These are phyloP conservation scores for Parachaetomium inaequale DNA, from an alignment of 495 filamentous ascomycete genomes.

Conservation along the genomic window DNA sequence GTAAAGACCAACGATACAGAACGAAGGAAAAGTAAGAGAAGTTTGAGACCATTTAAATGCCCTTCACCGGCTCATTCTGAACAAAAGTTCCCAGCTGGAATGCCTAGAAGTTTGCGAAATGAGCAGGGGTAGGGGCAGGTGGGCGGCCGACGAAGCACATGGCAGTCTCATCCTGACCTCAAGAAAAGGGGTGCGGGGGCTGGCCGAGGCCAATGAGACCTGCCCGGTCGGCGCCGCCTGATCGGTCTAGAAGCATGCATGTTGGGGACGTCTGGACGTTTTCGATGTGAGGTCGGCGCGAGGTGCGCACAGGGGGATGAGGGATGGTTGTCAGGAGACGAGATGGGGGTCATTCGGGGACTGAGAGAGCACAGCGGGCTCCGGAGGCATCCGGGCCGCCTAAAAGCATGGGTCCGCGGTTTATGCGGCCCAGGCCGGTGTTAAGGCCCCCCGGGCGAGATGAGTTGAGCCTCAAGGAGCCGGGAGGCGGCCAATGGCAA, in stretches of 20 bases:
- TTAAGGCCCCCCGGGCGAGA: neutral
- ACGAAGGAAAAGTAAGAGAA: neutral
- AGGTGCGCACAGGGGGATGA: neutral
- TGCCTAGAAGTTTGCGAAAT: neutral
- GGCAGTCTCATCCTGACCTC: neutral
- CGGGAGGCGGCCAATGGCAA: neutral
- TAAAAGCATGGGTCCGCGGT: neutral
- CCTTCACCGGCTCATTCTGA: neutral
- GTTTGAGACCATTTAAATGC: slow-evolving; percentile 1
- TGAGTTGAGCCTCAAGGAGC: slow-evolving; percentile 8
- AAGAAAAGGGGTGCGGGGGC: no score
- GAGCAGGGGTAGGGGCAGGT: neutral
- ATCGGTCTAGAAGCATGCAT: neutral
- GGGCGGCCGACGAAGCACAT: neutral
- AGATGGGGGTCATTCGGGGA: neutral
- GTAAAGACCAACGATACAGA: neutral
- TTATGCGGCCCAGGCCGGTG: slow-evolving; percentile 10
- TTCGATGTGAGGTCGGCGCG: neutral
- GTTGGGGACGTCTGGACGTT: neutral
- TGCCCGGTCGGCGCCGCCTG: slow-evolving; percentile 4
- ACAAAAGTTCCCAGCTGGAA: neutral
- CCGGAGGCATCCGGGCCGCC: neutral
- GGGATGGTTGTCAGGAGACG: neutral
- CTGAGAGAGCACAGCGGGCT: neutral
- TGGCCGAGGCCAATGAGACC: slow-evolving; percentile 5